Percentiles rank a stretch among this genome's conserved stretches.
phyloP scores from a whole-genome alignment of 192 early-diverging fungal species.

The Coemansia sp. region DNA sequence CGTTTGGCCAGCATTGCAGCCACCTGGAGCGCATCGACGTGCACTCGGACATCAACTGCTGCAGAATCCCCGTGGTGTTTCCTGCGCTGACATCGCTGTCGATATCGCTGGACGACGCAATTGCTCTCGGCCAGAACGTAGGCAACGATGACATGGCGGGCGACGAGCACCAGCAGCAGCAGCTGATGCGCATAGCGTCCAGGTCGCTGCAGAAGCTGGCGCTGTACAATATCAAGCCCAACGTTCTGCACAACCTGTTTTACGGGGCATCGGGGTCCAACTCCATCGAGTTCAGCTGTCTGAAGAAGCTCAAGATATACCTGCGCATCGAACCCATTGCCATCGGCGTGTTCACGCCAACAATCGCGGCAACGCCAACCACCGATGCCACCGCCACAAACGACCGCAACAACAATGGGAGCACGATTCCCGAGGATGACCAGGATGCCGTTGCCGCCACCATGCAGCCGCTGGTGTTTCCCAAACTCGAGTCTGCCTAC shows the following conservation, averaged over 20 bases:
- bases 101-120: conserved; percentile 16
- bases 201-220: conserved; percentile 20
- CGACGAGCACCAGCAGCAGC: conserved; percentile 5
- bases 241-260: conserved; percentile 13
- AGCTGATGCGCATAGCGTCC: conserved; percentile 20
- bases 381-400: not conserved
- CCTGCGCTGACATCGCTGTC: conserved; percentile 30
- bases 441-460: conserved; percentile 6
- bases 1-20: conserved; percentile 16
- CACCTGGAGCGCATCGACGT: conserved; percentile 29
- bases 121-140: conserved; percentile 6
- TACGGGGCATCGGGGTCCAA: conserved; percentile 9
- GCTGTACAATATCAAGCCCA: conserved; percentile 23
- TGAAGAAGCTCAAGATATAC: conserved; percentile 19
- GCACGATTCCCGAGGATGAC: conserved; percentile 3
- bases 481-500: conserved; percentile 15
- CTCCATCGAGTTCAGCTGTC: conserved; percentile 22
- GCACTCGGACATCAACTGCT: conserved; percentile 21
- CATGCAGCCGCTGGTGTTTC: conserved; percentile 19
- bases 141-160: not conserved
- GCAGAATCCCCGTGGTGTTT: conserved; percentile 8
- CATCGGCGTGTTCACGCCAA: conserved; percentile 7
- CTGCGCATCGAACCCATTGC: conserved; percentile 25
- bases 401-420: not conserved
- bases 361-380: conserved; percentile 6